phyloP scores from a whole-genome alignment of 495 filamentous ascomycete species.

The Trichocladium antarcticum region DNA sequence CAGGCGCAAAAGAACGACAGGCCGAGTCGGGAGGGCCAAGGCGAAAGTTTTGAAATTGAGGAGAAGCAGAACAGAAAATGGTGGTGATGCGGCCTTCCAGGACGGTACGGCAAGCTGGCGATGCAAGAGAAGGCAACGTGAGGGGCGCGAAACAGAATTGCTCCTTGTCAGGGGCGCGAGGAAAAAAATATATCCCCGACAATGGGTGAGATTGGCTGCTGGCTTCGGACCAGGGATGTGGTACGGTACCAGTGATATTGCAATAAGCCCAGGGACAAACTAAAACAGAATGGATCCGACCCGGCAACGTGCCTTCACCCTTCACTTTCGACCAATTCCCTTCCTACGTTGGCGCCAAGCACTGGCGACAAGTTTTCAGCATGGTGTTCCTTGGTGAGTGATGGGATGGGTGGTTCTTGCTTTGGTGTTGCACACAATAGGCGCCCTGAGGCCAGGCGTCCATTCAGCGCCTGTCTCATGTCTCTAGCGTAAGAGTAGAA shows the following conservation, averaged over 20 bases:
- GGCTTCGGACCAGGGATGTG: conserved; percentile 7
- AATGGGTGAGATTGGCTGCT: conserved; percentile 18
- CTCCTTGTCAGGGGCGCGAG: conserved; percentile 6
- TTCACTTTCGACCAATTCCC: conserved; percentile 9
- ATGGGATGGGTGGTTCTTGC: neutral
- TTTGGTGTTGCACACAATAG: neutral
- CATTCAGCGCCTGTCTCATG: neutral
- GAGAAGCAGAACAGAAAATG: neutral
- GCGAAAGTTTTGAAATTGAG: neutral
- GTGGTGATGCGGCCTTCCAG: neutral
- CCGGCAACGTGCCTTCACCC: conserved; percentile 9
- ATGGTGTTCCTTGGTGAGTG: neutral
- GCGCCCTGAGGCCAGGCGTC: neutral
- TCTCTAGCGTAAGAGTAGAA: neutral
- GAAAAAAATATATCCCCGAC: conserved; percentile 7
- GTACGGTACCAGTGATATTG: conserved; percentile 8
- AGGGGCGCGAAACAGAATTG: conserved; percentile 7
- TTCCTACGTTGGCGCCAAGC: conserved; percentile 8
- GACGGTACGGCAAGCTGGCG: neutral
- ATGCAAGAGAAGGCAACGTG: conserved; percentile 2
- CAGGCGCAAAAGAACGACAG: conserved; percentile 8
- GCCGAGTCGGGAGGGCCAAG: neutral
- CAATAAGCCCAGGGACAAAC: conserved; percentile 12
- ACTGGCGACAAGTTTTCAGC: neutral
- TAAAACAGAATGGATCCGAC: conserved; percentile 10